Conservation (phyloP, 768 basidiomycete species). For the Rhizopogon vinicolor region DNA sequence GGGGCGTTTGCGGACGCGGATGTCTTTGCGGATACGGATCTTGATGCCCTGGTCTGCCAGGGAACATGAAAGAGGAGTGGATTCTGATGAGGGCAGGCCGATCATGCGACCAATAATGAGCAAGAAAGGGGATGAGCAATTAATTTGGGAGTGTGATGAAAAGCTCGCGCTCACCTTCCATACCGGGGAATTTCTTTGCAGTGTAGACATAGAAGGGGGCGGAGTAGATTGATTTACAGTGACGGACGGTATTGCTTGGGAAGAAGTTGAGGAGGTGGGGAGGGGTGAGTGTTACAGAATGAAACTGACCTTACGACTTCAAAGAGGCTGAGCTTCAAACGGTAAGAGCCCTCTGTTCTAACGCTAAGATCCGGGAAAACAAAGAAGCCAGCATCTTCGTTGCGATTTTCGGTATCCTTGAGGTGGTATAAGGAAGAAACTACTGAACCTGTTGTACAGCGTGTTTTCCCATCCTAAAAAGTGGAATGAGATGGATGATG, state of each 20-base stretch:
- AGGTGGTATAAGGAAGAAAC: conserved; percentile 90
- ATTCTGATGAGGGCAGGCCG: conserved; percentile 46
- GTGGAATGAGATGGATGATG: conserved; percentile 2
- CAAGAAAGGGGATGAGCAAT: conserved; percentile 1
- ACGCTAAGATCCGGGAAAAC: conserved; percentile 95
- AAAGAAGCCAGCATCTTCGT: conserved; percentile 84
- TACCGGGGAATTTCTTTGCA: conserved; percentile 94
- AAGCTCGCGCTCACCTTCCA: conserved; percentile 64
- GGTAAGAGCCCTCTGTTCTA: conserved; percentile 87
- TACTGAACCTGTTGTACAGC: conserved; percentile 87
- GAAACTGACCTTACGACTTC: conserved; percentile 84
- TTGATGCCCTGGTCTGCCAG: conserved; percentile 96
- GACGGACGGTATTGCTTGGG: conserved; percentile 73
- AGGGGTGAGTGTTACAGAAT: background rate
- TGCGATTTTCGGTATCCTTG: conserved; percentile 64
- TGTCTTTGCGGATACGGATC: conserved; percentile 90
- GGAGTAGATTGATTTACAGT: conserved; percentile 88
- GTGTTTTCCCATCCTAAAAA: conserved; percentile 76
- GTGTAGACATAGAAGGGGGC: conserved; percentile 92
- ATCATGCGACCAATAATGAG: conserved; percentile 1
- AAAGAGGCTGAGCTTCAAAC: conserved; percentile 66
- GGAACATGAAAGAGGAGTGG: conserved; percentile 82
- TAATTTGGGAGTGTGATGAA: conserved; percentile 4
- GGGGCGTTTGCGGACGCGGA: conserved; percentile 74
- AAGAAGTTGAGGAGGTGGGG: conserved; percentile 1